Evolutionary conservation across 805 yeast species (phyloP).

Genomic region (Saccharomycopsis malanga): DNA sequence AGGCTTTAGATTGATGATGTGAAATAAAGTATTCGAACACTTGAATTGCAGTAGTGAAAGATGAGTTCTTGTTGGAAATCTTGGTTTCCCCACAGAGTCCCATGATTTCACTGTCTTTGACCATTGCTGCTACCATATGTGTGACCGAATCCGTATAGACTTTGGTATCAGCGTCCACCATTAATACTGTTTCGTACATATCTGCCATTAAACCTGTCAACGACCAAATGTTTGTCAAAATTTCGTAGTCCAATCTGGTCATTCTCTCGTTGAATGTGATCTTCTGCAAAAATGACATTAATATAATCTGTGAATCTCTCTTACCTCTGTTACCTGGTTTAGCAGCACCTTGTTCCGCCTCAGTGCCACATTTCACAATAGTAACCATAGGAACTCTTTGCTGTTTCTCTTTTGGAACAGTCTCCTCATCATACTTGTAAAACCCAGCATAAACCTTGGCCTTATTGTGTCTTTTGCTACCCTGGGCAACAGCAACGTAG

Average conservation of each 20-base stretch:
- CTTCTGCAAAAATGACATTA: slow-evolving; percentile 85
- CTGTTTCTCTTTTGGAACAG: slow-evolving; percentile 75
- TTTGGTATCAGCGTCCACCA: slow-evolving; percentile 94
- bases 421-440: slow-evolving; percentile 72
- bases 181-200: slow-evolving; percentile 70
- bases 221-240: slow-evolving; percentile 68
- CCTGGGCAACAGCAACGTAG: slow-evolving; percentile 93
- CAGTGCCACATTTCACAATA: slow-evolving; percentile 85
- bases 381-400: slow-evolving; percentile 75
- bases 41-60: slow-evolving; percentile 92
- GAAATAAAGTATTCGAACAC: slow-evolving; percentile 91
- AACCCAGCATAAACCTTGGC: slow-evolving; percentile 95
- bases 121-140: slow-evolving; percentile 88
- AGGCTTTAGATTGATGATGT: slow-evolving; percentile 90
- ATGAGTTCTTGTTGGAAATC: slow-evolving; percentile 70
- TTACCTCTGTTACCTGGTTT: slow-evolving; percentile 95
- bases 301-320: slow-evolving; percentile 86
- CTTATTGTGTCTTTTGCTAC: slow-evolving; percentile 93
- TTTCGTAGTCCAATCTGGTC: slow-evolving; percentile 82
- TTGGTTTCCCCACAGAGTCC: slow-evolving; percentile 95
- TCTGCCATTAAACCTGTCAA: slow-evolving; percentile 82
- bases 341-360: slow-evolving; percentile 59
- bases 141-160: slow-evolving; percentile 82
- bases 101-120: slow-evolving; percentile 78
- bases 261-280: slow-evolving; percentile 89